These are phyloP conservation scores for Rutstroemia sp. DNA, from an alignment of 2,329 filamentous ascomycete species.

Conservation along the genomic window DNA sequence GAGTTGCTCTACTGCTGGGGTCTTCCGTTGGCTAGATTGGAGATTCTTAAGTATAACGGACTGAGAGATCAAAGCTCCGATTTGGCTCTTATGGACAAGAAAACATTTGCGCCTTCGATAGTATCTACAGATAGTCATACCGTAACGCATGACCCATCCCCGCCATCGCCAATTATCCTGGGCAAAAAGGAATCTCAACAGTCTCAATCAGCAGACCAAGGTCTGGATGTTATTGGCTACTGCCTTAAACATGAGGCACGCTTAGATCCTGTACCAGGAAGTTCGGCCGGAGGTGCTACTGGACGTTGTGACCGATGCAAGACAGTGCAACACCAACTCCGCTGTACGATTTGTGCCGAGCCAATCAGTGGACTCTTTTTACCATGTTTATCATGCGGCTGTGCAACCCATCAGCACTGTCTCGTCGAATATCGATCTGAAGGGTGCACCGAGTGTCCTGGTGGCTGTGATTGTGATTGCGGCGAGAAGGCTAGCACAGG, in stretches of 20 bases:
- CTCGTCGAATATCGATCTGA: constrained; percentile 23
- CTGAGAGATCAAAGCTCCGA: constrained; percentile 41
- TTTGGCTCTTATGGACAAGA: constrained; percentile 23
- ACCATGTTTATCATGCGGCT: constrained; percentile 56
- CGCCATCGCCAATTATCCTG: constrained; percentile 45
- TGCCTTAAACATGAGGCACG: constrained; percentile 57
- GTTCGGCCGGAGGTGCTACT: constrained; percentile 36
- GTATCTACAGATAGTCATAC: constrained; percentile 23
- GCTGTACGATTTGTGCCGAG: constrained; percentile 56
- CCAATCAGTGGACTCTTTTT: constrained; percentile 52
- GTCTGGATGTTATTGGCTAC: constrained; percentile 55
- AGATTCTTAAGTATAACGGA: constrained; percentile 63
- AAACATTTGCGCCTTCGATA: constrained; percentile 23
- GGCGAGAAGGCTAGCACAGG: constrained; percentile 48
- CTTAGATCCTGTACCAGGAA: constrained; percentile 46
- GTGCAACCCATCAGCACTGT: constrained; percentile 52
- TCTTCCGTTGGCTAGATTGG: constrained; percentile 53
- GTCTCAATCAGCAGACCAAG: constrained; percentile 40
- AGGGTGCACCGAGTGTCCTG: constrained; percentile 48
- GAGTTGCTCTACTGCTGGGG: constrained; percentile 62
- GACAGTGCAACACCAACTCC: constrained; percentile 47
- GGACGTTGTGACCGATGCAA: constrained; percentile 44
- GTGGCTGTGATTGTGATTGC: constrained; percentile 58
- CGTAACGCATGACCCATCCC: constrained; percentile 16
- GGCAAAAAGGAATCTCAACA: constrained; percentile 47